phyloP scores from a whole-genome alignment of 495 filamentous ascomycete genomes.

The Aspergillus homomorphus region DNA sequence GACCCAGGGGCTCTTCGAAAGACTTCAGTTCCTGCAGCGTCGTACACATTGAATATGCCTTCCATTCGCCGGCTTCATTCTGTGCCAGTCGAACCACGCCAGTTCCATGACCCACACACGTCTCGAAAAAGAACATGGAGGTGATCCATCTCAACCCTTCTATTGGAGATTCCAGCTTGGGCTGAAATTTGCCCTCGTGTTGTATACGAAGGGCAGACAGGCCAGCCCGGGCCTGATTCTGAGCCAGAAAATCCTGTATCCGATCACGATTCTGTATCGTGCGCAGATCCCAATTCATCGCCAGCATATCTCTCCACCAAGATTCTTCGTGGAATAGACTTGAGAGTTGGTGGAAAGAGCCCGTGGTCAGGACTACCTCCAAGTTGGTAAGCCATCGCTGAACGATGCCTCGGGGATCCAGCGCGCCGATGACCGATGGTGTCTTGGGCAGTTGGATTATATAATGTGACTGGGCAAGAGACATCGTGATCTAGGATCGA shows the following conservation, averaged over 20 bases:
- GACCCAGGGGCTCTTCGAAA: constrained; percentile 49
- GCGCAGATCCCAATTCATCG: constrained; percentile 56
- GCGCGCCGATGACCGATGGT: constrained; percentile 11
- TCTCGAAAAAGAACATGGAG: constrained; percentile 52
- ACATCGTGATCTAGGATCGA: constrained; percentile 10
- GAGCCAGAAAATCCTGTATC: constrained; percentile 49
- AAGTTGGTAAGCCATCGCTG: constrained; percentile 39
- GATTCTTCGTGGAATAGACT: constrained; percentile 51
- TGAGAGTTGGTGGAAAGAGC: constrained; percentile 15
- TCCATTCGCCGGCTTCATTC: constrained; percentile 51
- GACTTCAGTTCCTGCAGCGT: constrained; percentile 50
- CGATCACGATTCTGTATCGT: constrained; percentile 48
- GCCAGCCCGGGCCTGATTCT: constrained; percentile 32
- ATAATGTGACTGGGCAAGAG: constrained; percentile 25
- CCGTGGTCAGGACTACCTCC: constrained; percentile 21
- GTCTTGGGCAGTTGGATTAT: constrained; percentile 34
- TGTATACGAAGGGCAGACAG: constrained; percentile 41
- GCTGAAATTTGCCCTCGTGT: constrained; percentile 36
- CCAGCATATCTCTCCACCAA: constrained; percentile 65
- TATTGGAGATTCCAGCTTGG: constrained; percentile 38
- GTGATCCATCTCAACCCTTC: constrained; percentile 48
- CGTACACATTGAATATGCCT: constrained; percentile 64
- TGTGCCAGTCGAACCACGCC: constrained; percentile 57
- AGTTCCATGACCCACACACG: constrained; percentile 51
- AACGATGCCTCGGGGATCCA: constrained; percentile 28